Percentiles rank a stretch among this genome's conserved stretches.
Evolutionary conservation across 352 stramenopile genomes (phyloP).

Genomic region (Phytophthora aleatoria): DNA sequence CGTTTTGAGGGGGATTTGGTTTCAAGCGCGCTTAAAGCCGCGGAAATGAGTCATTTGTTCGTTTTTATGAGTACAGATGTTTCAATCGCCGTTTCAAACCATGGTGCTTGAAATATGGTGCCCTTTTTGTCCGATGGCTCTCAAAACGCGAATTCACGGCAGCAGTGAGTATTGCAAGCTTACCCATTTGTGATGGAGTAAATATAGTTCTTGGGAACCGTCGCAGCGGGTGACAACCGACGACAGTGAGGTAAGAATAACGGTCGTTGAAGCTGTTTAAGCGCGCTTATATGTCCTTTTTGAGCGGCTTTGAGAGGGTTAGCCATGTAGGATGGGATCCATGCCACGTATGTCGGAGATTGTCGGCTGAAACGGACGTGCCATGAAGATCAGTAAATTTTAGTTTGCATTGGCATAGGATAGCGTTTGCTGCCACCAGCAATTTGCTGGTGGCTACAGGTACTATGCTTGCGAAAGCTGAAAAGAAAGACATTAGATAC

Average conservation of each 20-base stretch:
- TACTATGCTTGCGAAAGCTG: slow-evolving; percentile 5
- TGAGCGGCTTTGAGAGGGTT: slow-evolving; percentile 22
- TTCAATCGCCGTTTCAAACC: neutral
- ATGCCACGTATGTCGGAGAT: slow-evolving; percentile 25
- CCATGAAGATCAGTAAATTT: slow-evolving; percentile 15
- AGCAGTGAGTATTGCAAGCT: neutral
- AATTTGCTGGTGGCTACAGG: no score
- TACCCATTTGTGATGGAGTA: neutral
- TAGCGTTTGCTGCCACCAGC: neutral
- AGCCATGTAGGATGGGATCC: slow-evolving; percentile 17
- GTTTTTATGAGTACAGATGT: neutral
- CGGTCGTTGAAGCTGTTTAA: slow-evolving; percentile 23
- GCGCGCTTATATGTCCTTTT: slow-evolving; percentile 33
- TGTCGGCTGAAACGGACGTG: slow-evolving; percentile 9
- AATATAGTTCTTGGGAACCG: neutral
- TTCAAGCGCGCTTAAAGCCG: slow-evolving; percentile 38
- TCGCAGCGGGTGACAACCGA: slow-evolving; percentile 1
- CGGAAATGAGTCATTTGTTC: neutral
- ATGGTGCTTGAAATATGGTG: neutral
- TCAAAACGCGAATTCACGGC: neutral
- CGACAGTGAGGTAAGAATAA: slow-evolving; percentile 7
- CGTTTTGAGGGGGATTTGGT: slow-evolving; percentile 10
- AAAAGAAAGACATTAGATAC: slow-evolving; percentile 8
- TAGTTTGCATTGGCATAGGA: slow-evolving; percentile 5
- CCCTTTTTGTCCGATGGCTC: neutral